phyloP scores from a whole-genome alignment of 2,329 filamentous ascomycete species.

The Aspergillus carbonarius region DNA sequence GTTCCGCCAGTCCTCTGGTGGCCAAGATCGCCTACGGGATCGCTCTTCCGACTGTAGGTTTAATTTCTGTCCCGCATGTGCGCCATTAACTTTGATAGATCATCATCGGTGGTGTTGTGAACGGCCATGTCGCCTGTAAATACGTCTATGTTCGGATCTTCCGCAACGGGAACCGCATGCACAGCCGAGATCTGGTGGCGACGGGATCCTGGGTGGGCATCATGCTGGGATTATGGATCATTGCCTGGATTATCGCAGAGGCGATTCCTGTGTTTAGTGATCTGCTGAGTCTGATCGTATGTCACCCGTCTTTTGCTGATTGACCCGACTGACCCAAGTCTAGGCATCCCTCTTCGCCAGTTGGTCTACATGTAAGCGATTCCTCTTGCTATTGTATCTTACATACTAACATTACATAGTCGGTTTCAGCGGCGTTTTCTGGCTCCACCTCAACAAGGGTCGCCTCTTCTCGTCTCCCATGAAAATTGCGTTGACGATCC shows the following conservation, averaged over 20 bases:
- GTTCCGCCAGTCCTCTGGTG: conserved; percentile 56
- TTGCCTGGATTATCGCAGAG: conserved; percentile 66
- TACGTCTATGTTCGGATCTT: conserved; percentile 64
- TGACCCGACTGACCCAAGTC: conserved; percentile 19
- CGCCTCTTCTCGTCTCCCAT: conserved; percentile 21
- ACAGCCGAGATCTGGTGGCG: conserved; percentile 48
- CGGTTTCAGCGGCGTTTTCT: conserved; percentile 28
- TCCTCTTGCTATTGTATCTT: no score
- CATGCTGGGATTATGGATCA: conserved; percentile 54
- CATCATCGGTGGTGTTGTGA: conserved; percentile 66
- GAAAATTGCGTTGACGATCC: conserved; percentile 23
- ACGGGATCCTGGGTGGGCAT: conserved; percentile 59
- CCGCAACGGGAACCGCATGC: conserved; percentile 54
- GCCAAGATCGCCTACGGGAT: conserved; percentile 65
- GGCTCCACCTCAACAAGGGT: conserved; percentile 28
- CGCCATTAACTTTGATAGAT: conserved; percentile 42
- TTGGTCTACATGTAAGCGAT: conserved; percentile 58
- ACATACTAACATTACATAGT: conserved; percentile 7
- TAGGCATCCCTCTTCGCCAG: conserved; percentile 57
- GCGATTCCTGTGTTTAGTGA: conserved; percentile 67
- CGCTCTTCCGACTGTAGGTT: conserved; percentile 58
- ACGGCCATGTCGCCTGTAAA: conserved; percentile 63
- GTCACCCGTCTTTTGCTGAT: neutral
- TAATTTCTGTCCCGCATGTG: neutral
- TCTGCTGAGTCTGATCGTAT: conserved; percentile 60